phyloP scores from a whole-genome alignment of 2,329 filamentous ascomycete species.

The Colletotrichum orbiculare region DNA sequence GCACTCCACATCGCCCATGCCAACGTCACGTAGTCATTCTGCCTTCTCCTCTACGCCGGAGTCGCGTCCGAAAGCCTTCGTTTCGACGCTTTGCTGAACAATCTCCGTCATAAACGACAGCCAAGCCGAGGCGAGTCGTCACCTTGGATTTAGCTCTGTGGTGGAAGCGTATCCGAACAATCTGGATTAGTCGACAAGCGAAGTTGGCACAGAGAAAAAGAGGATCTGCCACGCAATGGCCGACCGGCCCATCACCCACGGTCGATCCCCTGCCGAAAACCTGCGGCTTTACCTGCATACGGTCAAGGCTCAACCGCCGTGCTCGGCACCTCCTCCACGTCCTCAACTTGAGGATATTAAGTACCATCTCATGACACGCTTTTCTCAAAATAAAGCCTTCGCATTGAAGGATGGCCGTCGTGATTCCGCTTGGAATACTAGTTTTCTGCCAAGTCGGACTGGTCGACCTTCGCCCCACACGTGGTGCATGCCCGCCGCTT shows the following conservation, averaged over 20 bases:
- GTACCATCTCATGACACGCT: slow-evolving; percentile 26
- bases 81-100: no score
- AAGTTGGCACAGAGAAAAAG: slow-evolving; percentile 17
- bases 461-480: no score
- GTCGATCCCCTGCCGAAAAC: slow-evolving; percentile 21
- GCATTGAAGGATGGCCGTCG: no score
- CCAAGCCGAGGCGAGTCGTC: not conserved
- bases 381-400: not conserved
- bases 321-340: slow-evolving; percentile 18
- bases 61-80: no score
- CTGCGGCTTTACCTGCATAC: slow-evolving; percentile 31
- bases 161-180: not conserved
- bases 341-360: slow-evolving; percentile 36
- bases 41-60: no score
- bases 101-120: not conserved
- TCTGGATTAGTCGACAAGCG: slow-evolving; percentile 14
- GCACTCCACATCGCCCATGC: no score
- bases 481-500: no score
- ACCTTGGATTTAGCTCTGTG: slow-evolving; percentile 2
- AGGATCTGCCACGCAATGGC: slow-evolving; percentile 28
- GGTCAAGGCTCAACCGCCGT: slow-evolving; percentile 29
- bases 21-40: no score
- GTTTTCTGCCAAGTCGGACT: no score
- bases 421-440: not conserved
- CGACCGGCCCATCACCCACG: slow-evolving; percentile 7